Percentiles rank a stretch among this genome's conserved stretches.
Evolutionary conservation across 2,329 filamentous ascomycete species (phyloP).

Genomic region (Pezicula radicicola): DNA sequence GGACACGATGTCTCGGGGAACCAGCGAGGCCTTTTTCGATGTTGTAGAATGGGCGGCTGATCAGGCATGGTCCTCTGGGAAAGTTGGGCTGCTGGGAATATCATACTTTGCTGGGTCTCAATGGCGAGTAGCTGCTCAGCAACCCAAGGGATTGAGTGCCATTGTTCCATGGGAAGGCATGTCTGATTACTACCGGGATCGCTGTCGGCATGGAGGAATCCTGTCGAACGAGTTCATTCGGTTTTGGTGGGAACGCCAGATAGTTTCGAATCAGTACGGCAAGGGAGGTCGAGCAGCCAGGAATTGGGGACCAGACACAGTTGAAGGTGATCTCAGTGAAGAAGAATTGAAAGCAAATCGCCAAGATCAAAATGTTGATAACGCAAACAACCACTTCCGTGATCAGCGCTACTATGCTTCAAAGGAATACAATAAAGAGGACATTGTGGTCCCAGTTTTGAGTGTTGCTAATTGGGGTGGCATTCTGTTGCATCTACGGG

Average conservation of each 20-base stretch:
- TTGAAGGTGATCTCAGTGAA: slow-evolving; percentile 55
- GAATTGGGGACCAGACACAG: slow-evolving; percentile 36
- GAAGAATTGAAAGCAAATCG: slow-evolving; percentile 41
- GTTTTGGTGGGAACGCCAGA: slow-evolving; percentile 67
- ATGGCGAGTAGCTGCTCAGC: slow-evolving; percentile 50
- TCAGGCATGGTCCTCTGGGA: slow-evolving; percentile 47
- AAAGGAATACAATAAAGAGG: slow-evolving; percentile 53
- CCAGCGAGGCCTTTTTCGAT: slow-evolving; percentile 48
- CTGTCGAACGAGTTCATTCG: slow-evolving; percentile 55
- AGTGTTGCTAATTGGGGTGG: slow-evolving; percentile 69
- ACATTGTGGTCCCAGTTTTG: slow-evolving; percentile 66
- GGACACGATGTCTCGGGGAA: slow-evolving; percentile 50
- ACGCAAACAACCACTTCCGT: slow-evolving; percentile 49
- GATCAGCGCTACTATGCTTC: slow-evolving; percentile 36
- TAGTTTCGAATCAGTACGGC: slow-evolving; percentile 68
- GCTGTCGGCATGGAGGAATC: slow-evolving; percentile 60
- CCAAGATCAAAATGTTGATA: slow-evolving; percentile 40
- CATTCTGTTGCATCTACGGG: slow-evolving; percentile 63
- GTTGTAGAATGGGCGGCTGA: slow-evolving; percentile 49
- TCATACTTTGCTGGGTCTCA: slow-evolving; percentile 50
- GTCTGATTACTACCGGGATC: slow-evolving; percentile 54
- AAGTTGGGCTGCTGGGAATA: slow-evolving; percentile 48
- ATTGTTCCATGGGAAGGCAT: slow-evolving; percentile 56
- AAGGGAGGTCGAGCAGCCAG: slow-evolving; percentile 41
- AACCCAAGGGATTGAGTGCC: slow-evolving; percentile 46